phyloP scores from a whole-genome alignment of 2,329 filamentous ascomycete genomes.

The Amauroascus verrucosus region DNA sequence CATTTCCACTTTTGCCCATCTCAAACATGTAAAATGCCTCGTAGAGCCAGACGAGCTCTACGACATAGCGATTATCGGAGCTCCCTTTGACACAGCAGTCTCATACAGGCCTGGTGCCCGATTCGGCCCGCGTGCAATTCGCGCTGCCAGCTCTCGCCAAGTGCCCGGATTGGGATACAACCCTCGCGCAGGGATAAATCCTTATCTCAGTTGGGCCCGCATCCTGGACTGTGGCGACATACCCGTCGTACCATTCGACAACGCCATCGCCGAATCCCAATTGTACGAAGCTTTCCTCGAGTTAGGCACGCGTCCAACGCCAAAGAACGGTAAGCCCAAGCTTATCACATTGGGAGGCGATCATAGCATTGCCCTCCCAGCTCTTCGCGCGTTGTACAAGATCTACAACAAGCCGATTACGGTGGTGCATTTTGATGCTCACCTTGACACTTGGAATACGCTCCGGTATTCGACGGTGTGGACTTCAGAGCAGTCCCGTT shows the following conservation, averaged over 20 bases:
- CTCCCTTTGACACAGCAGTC: slow-evolving; percentile 64
- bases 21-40: slow-evolving; percentile 58
- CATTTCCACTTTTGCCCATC: slow-evolving; percentile 64
- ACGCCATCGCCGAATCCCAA: slow-evolving; percentile 66
- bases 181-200: slow-evolving; percentile 69
- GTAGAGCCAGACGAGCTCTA: slow-evolving; percentile 53
- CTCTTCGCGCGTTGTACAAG: slow-evolving; percentile 54
- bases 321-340: slow-evolving; percentile 36
- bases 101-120: slow-evolving; percentile 61
- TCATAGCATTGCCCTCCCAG: slow-evolving; percentile 60
- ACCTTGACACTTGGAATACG: slow-evolving; percentile 80
- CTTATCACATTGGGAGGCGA: slow-evolving; percentile 64
- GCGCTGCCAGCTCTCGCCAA: slow-evolving; percentile 71
- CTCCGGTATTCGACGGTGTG: slow-evolving; percentile 66
- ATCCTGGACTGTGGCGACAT: slow-evolving; percentile 88
- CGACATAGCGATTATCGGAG: slow-evolving; percentile 63
- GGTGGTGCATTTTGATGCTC: slow-evolving; percentile 66
- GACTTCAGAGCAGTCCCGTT: slow-evolving; percentile 58
- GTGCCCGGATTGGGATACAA: slow-evolving; percentile 74
- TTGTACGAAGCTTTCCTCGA: slow-evolving; percentile 74
- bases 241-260: slow-evolving; percentile 77
- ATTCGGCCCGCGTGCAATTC: slow-evolving; percentile 80
- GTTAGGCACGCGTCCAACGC: slow-evolving; percentile 44
- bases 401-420: slow-evolving; percentile 54
- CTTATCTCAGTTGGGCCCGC: slow-evolving; percentile 66